A percentile compares a stretch with the other conserved stretches of the same genome.
Evolutionary conservation across 768 basidiomycete species (phyloP).

Genomic region (Boletus reticuloceps): DNA sequence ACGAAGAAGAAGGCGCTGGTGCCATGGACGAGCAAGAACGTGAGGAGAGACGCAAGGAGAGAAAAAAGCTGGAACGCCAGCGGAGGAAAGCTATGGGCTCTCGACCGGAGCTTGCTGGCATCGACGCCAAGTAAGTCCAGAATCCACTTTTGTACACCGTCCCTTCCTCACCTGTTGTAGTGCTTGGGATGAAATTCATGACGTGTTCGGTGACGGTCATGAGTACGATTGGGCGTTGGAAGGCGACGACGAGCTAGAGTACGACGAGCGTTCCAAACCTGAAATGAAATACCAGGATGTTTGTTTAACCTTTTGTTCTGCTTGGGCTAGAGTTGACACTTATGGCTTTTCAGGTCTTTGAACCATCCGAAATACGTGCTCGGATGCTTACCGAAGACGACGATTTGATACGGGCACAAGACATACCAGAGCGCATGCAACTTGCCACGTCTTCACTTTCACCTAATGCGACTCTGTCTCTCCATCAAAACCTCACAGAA

Average conservation of each 20-base stretch:
- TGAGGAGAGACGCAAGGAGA: constrained; percentile 69
- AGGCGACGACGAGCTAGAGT: constrained; percentile 64
- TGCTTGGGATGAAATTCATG: constrained; percentile 93
- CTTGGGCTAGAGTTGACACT: constrained; percentile 2
- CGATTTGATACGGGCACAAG: constrained; percentile 83
- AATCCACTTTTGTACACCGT: not conserved
- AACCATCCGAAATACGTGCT: constrained; percentile 92
- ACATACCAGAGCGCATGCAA: constrained; percentile 96
- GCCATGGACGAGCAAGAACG: constrained; percentile 74
- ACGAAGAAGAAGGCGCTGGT: constrained; percentile 79
- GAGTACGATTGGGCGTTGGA: constrained; percentile 95
- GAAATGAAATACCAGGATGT: constrained; percentile 89
- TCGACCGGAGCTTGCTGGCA: constrained; percentile 71
- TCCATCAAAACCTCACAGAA: constrained; percentile 62
- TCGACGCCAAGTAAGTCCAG: constrained; percentile 73
- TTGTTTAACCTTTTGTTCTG: constrained; percentile 14
- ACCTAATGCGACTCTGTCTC: constrained; percentile 53
- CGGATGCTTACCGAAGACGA: constrained; percentile 91
- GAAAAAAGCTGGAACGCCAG: constrained; percentile 59
- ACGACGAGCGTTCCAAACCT: constrained; percentile 50
- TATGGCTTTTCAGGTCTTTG: constrained; percentile 72
- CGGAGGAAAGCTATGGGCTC: constrained; percentile 63
- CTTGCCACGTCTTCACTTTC: constrained; percentile 85
- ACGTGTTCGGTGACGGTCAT: constrained; percentile 94
- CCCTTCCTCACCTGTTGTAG: constrained; percentile 39